phyloP scores from a whole-genome alignment of 2,329 filamentous ascomycete genomes.

The Phaeoacremonium minimum region DNA sequence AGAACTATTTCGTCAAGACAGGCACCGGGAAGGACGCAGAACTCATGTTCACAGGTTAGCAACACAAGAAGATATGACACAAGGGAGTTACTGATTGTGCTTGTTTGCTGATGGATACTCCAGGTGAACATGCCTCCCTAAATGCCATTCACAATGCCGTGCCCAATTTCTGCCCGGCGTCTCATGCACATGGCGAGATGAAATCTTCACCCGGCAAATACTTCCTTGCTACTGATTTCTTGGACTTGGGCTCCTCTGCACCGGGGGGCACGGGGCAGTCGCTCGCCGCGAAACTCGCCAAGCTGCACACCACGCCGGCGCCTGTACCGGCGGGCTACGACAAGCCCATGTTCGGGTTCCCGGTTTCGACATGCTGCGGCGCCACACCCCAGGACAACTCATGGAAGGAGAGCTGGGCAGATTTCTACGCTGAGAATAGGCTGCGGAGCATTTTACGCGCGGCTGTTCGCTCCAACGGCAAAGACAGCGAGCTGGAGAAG shows the following conservation, averaged over 20 bases:
- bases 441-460: slow-evolving; percentile 60
- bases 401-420: slow-evolving; percentile 71
- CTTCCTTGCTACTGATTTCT: slow-evolving; percentile 74
- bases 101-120: slow-evolving; percentile 27
- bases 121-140: slow-evolving; percentile 78
- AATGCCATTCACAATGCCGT: slow-evolving; percentile 73
- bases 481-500: slow-evolving; percentile 55
- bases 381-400: slow-evolving; percentile 77
- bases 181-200: slow-evolving; percentile 66
- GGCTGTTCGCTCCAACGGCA: slow-evolving; percentile 57
- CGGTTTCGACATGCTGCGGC: slow-evolving; percentile 80
- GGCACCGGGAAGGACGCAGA: slow-evolving; percentile 55
- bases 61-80: too few species aligned
- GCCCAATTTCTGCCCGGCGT: slow-evolving; percentile 70
- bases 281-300: slow-evolving; percentile 73
- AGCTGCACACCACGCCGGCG: slow-evolving; percentile 72
- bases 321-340: slow-evolving; percentile 56
- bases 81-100: too few species aligned
- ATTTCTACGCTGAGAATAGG: slow-evolving; percentile 78
- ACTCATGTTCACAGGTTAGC: slow-evolving; percentile 64
- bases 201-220: slow-evolving; percentile 43
- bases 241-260: slow-evolving; percentile 54
- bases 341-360: slow-evolving; percentile 74
- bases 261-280: slow-evolving; percentile 43
- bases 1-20: slow-evolving; percentile 69